Evolutionary conservation across 163 green algal genomes (phyloP).

Genomic region (Scenedesmus sp.): DNA sequence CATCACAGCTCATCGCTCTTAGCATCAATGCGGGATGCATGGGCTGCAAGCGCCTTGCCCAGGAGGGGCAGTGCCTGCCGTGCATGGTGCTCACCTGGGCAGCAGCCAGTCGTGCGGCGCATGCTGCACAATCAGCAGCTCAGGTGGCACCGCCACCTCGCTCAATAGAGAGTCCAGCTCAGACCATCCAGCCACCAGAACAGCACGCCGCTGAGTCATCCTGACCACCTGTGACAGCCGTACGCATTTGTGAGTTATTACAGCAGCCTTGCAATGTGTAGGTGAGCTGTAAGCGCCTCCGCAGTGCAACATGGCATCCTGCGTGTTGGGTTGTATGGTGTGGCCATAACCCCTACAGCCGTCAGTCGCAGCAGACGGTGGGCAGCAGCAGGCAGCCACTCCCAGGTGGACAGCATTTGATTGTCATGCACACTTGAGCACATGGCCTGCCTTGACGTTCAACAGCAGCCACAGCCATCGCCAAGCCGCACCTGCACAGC

Average conservation of each 20-base stretch:
- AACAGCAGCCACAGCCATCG: slow-evolving; percentile 11
- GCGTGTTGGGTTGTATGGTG: too few relatives aligned
- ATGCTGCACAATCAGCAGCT: slow-evolving; percentile 38
- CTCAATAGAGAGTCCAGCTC: slow-evolving; percentile 13
- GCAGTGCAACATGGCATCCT: too few relatives aligned
- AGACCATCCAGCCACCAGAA: slow-evolving; percentile 50
- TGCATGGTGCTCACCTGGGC: slow-evolving; percentile 21
- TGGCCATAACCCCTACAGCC: too few relatives aligned
- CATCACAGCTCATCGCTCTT: too few relatives aligned
- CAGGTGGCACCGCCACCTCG: background rate
- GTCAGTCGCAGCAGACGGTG: too few relatives aligned
- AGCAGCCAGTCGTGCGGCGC: slow-evolving; percentile 50
- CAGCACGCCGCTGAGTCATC: slow-evolving; percentile 9
- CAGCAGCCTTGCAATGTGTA: background rate
- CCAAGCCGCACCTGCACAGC: slow-evolving; percentile 27
- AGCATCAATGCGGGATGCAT: too few relatives aligned
- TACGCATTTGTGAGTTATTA: background rate
- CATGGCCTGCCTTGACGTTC: too few relatives aligned
- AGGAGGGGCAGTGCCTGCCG: background rate
- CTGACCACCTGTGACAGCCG: slow-evolving; percentile 1
- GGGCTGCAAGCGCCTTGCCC: background rate
- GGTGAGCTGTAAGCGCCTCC: background rate
- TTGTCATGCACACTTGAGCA: background rate
- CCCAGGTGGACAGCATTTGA: too few relatives aligned
- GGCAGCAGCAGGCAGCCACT: too few relatives aligned